Conservation (phyloP, 2,329 filamentous ascomycete species). For the Pseudogymnoascus sp. region DNA sequence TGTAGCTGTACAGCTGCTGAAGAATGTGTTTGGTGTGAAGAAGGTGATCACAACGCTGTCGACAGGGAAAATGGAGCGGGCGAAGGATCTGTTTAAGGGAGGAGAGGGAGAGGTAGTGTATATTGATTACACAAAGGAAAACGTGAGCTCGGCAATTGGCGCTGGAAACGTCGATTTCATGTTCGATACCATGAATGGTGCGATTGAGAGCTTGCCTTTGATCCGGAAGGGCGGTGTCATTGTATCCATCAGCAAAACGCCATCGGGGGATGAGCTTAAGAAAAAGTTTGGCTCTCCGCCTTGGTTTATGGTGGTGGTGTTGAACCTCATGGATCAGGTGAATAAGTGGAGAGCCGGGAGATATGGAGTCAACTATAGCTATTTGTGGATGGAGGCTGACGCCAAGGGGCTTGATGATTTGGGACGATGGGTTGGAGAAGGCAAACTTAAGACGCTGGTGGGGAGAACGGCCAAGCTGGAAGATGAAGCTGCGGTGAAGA, state of each 20-base stretch:
- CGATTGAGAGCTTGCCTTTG: conserved; percentile 38
- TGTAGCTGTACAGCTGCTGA: conserved; percentile 44
- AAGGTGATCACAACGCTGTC: conserved; percentile 48
- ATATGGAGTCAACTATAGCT: conserved; percentile 35
- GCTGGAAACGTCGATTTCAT: conserved; percentile 44
- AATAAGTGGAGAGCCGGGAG: conserved; percentile 28
- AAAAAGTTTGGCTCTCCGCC: conserved; percentile 27
- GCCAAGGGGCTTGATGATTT: conserved; percentile 32
- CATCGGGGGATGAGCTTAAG: conserved; percentile 35
- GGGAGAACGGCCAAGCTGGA: conserved; percentile 30
- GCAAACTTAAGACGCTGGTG: conserved; percentile 32
- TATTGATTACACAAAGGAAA: conserved; percentile 42
- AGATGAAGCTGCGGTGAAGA: conserved; percentile 34
- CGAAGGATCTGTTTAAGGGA: conserved; percentile 32
- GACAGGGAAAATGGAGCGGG: conserved; percentile 43
- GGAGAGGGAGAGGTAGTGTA: conserved; percentile 39
- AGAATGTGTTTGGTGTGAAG: conserved; percentile 42
- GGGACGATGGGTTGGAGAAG: conserved; percentile 26
- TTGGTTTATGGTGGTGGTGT: conserved; percentile 19
- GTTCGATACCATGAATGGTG: conserved; percentile 42
- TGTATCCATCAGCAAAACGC: conserved; percentile 33
- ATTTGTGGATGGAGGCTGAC: conserved; percentile 32
- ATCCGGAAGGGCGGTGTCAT: conserved; percentile 34
- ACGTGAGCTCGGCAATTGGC: conserved; percentile 35
- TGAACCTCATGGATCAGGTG: conserved; percentile 32